These are phyloP conservation scores for Xylaria acuta DNA, from an alignment of 495 filamentous ascomycete genomes.

Conservation along the genomic window DNA sequence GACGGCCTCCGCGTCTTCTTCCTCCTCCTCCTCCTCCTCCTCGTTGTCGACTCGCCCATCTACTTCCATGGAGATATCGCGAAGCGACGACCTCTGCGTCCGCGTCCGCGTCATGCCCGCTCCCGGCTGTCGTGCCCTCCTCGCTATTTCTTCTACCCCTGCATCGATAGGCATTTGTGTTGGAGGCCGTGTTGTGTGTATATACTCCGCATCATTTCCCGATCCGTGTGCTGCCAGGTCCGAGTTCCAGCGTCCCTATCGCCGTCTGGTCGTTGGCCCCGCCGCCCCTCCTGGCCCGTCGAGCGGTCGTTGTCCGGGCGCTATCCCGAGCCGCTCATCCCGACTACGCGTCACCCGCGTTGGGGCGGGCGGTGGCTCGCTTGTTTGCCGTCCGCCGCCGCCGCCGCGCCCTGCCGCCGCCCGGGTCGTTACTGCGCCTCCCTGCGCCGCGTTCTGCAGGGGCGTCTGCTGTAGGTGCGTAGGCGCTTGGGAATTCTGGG, in stretches of 20 bases:
- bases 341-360: slow-evolving; percentile 41
- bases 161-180: neutral
- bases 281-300: slow-evolving; percentile 25
- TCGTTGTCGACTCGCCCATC: neutral
- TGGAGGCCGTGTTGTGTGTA: neutral
- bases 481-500: slow-evolving; percentile 1
- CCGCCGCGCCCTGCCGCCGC: slow-evolving; percentile 22
- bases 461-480: slow-evolving; percentile 28
- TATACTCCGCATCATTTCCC: neutral
- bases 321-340: slow-evolving; percentile 46
- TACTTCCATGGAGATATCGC: neutral
- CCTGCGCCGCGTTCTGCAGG: slow-evolving; percentile 9
- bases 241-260: slow-evolving; percentile 32
- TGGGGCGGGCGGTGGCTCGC: slow-evolving; percentile 35
- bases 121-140: neutral
- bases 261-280: slow-evolving; percentile 31
- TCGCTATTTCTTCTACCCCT: neutral
- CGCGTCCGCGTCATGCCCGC: neutral
- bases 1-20: neutral
- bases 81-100: neutral
- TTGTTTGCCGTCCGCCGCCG: slow-evolving; percentile 30
- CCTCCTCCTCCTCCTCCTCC: neutral
- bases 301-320: slow-evolving; percentile 25
- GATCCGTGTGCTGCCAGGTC: neutral
- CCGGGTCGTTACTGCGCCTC: slow-evolving; percentile 20